These are phyloP conservation scores for Cordyceps fumosorosea DNA, from an alignment of 2,329 filamentous ascomycete species.

Conservation along the genomic window DNA sequence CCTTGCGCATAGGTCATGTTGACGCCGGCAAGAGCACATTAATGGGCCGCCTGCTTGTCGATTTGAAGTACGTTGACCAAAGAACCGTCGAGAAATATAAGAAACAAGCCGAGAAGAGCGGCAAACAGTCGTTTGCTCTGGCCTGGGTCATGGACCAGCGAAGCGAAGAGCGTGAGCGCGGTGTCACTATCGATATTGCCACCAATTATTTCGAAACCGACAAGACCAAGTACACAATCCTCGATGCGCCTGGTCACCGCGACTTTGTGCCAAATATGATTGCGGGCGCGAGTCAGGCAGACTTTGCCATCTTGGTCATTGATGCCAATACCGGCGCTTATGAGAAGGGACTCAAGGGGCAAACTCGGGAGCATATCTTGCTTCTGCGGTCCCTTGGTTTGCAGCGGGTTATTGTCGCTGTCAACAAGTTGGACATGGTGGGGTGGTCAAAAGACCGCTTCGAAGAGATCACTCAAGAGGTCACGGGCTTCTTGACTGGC, in stretches of 20 bases:
- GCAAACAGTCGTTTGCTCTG: constrained; percentile 91
- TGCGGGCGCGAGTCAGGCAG: constrained; percentile 88
- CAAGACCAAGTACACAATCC: constrained; percentile 80
- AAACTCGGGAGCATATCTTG: constrained; percentile 89
- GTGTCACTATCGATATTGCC: constrained; percentile 94
- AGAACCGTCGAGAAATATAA: constrained; percentile 82
- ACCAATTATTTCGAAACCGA: constrained; percentile 92
- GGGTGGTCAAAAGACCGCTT: constrained; percentile 79
- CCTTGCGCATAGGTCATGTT: constrained; percentile 66
- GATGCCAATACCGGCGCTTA: constrained; percentile 88
- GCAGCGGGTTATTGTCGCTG: constrained; percentile 76
- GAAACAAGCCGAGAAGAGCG: constrained; percentile 82
- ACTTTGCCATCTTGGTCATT: constrained; percentile 91
- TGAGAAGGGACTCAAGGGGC: constrained; percentile 85
- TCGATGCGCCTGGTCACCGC: constrained; percentile 89
- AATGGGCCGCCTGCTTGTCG: constrained; percentile 89
- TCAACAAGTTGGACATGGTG: constrained; percentile 92
- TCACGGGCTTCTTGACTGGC: constrained; percentile 72
- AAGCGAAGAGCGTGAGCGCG: constrained; percentile 78
- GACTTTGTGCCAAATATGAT: constrained; percentile 99
- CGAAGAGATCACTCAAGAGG: constrained; percentile 75
- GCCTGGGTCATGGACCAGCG: constrained; percentile 96
- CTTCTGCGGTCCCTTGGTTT: constrained; percentile 88
- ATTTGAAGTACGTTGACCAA: constrained; percentile 82
- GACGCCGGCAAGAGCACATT: constrained; percentile 97